Evolutionary conservation across 75 land plant genomes (phyloP), one percentile per base, ranked within the genome.

Genomic region (Picea sitchensis): DNA sequence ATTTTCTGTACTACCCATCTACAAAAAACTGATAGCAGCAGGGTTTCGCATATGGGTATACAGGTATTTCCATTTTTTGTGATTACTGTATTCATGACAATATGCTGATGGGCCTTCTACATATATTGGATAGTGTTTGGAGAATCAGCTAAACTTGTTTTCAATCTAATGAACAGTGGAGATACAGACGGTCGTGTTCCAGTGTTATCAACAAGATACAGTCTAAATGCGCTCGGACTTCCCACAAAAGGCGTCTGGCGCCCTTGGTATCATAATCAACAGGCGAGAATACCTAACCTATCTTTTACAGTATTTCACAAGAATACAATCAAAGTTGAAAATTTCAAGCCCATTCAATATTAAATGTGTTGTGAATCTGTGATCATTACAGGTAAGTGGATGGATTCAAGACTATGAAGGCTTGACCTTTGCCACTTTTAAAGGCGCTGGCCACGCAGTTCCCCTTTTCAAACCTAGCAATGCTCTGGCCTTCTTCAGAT

Each of bases 401-500:
- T 91, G 94, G 91, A 58, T 76, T 30, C 89, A 92, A 78, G 86
- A 83, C 7, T 94, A 90, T 26, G 57, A 84, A 56, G 91, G 90
- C 1, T 82, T 94, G 0, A 90, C 91, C n/a, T 94, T 87, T 81
- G 88, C 85, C 47, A 92, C 97, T 13, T 84, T 94, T 32, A 86
- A 90, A 81, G 94, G 90, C 38, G 97, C 95, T 30, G 97, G 97
- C 1, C 97, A 94, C 85, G 90, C 81, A 47, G 97, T 94, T 31
- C 94, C 97, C 1, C 57, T 63, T 57, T 90, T 90, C 79, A 87
- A 90, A 76, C 87, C 85, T 12, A 83, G 87, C 75, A 34, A 68
- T 4, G 82, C 89, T n/a, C 61, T 90, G 17, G 85, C 87, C 8
- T 79, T 90, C 69, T 89, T 93, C 76, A 36, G 78, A 6, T 72